Evolutionary conservation across 805 yeast species (phyloP).

Genomic region (Starmerella stellata): DNA sequence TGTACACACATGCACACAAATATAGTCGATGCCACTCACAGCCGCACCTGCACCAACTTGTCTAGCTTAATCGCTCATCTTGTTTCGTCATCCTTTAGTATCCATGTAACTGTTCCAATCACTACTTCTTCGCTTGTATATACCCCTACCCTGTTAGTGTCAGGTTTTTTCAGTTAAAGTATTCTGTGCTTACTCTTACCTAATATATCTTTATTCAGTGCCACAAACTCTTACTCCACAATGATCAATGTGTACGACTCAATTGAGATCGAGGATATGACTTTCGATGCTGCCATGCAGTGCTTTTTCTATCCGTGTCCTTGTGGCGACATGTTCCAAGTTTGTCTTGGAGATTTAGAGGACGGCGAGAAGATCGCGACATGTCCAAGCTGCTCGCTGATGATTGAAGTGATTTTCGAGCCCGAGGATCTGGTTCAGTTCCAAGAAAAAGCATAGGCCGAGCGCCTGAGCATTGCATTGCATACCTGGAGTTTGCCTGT

Average conservation of each 20-base stretch:
- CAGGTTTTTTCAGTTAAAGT: too few species aligned
- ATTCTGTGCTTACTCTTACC: too few species aligned
- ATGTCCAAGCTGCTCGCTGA: slow-evolving; percentile 87
- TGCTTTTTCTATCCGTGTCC: slow-evolving; percentile 92
- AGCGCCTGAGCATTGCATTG: not conserved
- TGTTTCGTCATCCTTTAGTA: too few species aligned
- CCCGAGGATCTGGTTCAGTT: slow-evolving; percentile 23
- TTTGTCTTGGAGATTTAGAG: slow-evolving; percentile 59
- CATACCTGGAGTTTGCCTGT: too few species aligned
- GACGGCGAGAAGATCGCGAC: slow-evolving; percentile 84
- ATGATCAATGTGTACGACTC: slow-evolving; percentile 47
- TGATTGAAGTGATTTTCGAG: slow-evolving; percentile 85
- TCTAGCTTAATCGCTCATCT: too few species aligned
- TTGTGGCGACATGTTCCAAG: slow-evolving; percentile 89
- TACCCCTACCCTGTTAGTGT: too few species aligned
- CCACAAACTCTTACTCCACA: not conserved
- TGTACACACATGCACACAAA: too few species aligned
- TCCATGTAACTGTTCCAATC: too few species aligned
- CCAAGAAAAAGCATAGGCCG: not conserved
- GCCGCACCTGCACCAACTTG: too few species aligned
- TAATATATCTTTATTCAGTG: not conserved
- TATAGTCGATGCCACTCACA: too few species aligned
- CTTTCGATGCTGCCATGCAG: slow-evolving; percentile 66
- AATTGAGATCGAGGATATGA: slow-evolving; percentile 92
- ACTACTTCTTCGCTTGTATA: too few species aligned